phyloP scores from a whole-genome alignment of 805 yeast genomes.

The Wickerhamiella spandovensis region DNA sequence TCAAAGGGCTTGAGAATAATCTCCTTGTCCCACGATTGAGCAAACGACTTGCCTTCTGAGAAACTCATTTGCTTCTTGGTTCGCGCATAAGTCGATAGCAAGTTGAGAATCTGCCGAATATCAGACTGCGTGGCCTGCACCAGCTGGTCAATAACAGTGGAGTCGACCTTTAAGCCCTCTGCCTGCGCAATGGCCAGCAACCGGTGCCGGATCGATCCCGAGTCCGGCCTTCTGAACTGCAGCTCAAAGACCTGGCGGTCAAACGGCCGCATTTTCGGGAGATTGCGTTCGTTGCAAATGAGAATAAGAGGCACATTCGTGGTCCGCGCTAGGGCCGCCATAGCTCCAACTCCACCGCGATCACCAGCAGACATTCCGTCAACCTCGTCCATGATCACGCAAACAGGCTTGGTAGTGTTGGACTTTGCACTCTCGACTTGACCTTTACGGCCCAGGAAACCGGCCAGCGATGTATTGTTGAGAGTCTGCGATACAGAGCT shows the following conservation, averaged over 20 bases:
- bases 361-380: slow-evolving; percentile 99
- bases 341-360: slow-evolving; percentile 94
- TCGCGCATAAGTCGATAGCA: slow-evolving; percentile 70
- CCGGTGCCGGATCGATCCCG: slow-evolving; percentile 66
- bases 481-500: slow-evolving; percentile 55
- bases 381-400: slow-evolving; percentile 94
- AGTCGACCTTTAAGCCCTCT: slow-evolving; percentile 70
- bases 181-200: slow-evolving; percentile 81
- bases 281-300: slow-evolving; percentile 82
- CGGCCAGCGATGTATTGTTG: slow-evolving; percentile 71
- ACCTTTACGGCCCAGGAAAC: slow-evolving; percentile 42
- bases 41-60: slow-evolving; percentile 47
- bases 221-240: slow-evolving; percentile 81
- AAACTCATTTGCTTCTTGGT: slow-evolving; percentile 53
- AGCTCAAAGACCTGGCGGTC: slow-evolving; percentile 70
- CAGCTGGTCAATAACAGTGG: slow-evolving; percentile 66
- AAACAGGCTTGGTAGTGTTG: slow-evolving; percentile 44
- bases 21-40: slow-evolving; percentile 75
- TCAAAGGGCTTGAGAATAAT: slow-evolving; percentile 88
- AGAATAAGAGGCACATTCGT: slow-evolving; percentile 84
- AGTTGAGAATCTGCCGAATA: slow-evolving; percentile 84
- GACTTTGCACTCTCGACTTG: slow-evolving; percentile 15
- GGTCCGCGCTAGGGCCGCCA: slow-evolving; percentile 72
- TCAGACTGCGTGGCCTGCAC: slow-evolving; percentile 81
- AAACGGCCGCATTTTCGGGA: slow-evolving; percentile 94